phyloP scores from a whole-genome alignment of 202 grass and related monocot species.

The Saccharum hybrid region DNA sequence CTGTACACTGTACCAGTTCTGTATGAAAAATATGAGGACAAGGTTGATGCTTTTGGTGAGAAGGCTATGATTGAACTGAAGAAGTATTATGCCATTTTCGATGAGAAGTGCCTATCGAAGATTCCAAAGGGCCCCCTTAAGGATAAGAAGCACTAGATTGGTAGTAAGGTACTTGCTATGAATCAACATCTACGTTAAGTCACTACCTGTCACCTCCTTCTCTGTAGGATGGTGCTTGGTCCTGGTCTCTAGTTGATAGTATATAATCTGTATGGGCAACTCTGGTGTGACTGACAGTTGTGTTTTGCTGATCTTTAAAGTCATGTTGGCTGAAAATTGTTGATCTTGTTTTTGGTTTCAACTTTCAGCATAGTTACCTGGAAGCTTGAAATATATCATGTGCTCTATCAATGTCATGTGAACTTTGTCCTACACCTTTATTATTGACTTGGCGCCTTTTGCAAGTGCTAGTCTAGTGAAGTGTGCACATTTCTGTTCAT shows the following conservation, averaged over 20 bases:
- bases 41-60: constrained; percentile 79
- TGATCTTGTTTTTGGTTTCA: constrained; percentile 41
- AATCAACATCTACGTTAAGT: constrained; percentile 32
- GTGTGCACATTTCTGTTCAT: neutral
- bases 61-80: constrained; percentile 74
- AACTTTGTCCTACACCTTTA: constrained; percentile 18
- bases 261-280: constrained; percentile 38
- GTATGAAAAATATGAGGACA: constrained; percentile 89
- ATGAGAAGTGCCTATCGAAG: constrained; percentile 82
- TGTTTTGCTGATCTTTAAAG: constrained; percentile 36
- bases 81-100: constrained; percentile 76
- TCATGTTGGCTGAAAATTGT: constrained; percentile 45
- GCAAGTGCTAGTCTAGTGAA: neutral
- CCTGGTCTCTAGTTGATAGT: constrained; percentile 43
- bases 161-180: constrained; percentile 27
- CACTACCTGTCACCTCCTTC: constrained; percentile 18
- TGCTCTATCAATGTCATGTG: constrained; percentile 31
- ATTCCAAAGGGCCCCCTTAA: constrained; percentile 70
- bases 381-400: constrained; percentile 44
- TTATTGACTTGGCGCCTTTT: neutral
- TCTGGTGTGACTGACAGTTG: constrained; percentile 35
- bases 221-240: constrained; percentile 42
- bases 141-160: constrained; percentile 71
- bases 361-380: constrained; percentile 47
- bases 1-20: constrained; percentile 75